These are phyloP conservation scores for Aspergillus fructus DNA, from an alignment of 2,329 filamentous ascomycete species.

Conservation along the genomic window DNA sequence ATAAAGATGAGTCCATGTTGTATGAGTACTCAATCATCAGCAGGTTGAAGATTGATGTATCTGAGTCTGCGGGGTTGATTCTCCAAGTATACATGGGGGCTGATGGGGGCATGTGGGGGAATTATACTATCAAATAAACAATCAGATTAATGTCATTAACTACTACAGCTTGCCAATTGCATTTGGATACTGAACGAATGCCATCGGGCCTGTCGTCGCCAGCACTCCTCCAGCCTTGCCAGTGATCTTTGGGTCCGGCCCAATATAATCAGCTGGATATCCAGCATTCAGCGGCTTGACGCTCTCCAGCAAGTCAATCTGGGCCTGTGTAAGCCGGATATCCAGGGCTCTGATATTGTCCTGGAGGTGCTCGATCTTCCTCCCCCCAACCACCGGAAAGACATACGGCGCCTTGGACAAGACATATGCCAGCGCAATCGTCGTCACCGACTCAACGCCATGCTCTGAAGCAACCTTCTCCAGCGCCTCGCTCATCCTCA, in stretches of 20 bases:
- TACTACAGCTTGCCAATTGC: neutral
- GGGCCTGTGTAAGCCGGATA: conserved; percentile 57
- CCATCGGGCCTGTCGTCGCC: neutral
- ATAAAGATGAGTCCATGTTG: too few relatives aligned
- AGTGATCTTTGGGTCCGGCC: conserved; percentile 13
- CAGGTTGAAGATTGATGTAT: too few relatives aligned
- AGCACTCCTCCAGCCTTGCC: neutral
- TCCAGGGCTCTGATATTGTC: conserved; percentile 67
- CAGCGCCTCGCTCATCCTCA: conserved; percentile 56
- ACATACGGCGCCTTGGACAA: conserved; percentile 70
- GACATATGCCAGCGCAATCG: conserved; percentile 70
- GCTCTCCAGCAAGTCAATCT: conserved; percentile 64
- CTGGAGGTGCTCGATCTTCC: conserved; percentile 68
- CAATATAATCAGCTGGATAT: conserved; percentile 63
- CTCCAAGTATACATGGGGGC: too few relatives aligned
- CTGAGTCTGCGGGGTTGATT: too few relatives aligned
- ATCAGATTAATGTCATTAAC: too few relatives aligned
- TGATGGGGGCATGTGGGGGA: too few relatives aligned
- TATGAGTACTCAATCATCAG: too few relatives aligned
- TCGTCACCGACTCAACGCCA: conserved; percentile 55
- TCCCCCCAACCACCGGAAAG: conserved; percentile 70
- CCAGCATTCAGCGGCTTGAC: conserved; percentile 63
- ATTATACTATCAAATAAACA: too few relatives aligned
- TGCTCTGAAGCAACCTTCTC: conserved; percentile 60
- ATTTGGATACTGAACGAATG: neutral